Evolutionary conservation across 768 basidiomycete species (phyloP).

Genomic region (Sistotremastrum niveocremeum): DNA sequence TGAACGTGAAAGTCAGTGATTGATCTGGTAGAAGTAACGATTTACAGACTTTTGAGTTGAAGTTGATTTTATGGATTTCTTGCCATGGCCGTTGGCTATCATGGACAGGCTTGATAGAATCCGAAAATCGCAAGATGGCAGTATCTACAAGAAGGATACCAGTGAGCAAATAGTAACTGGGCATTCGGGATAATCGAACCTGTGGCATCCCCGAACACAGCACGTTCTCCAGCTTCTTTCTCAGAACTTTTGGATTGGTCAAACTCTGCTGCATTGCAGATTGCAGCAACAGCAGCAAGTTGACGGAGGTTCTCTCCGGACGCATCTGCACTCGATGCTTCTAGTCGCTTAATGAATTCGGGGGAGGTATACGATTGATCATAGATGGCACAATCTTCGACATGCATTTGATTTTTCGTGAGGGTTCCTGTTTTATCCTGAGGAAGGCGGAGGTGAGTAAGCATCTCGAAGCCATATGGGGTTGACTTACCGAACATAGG

Average conservation of each 20-base stretch:
- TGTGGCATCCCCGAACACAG: constrained; percentile 34
- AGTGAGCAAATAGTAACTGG: too few species aligned
- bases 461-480: too few species aligned
- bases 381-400: constrained; percentile 26
- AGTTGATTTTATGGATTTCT: constrained; percentile 25
- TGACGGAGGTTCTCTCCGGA: too few species aligned
- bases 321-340: too few species aligned
- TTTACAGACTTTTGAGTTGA: constrained; percentile 23
- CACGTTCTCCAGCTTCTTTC: constrained; percentile 16
- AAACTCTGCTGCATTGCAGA: constrained; percentile 47
- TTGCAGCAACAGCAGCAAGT: constrained; percentile 21
- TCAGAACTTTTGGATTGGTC: constrained; percentile 15
- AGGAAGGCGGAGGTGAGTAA: too few species aligned
- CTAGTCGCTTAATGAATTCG: too few species aligned
- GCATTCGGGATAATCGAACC: too few species aligned
- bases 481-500: constrained; percentile 18
- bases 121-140: constrained; percentile 37
- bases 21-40: too few species aligned
- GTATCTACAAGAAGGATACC: constrained; percentile 18
- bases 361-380: too few species aligned
- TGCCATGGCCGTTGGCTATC: constrained; percentile 12
- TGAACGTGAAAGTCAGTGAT: constrained; percentile 1
- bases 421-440: constrained; percentile 48
- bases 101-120: constrained; percentile 12
- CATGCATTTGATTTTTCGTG: constrained; percentile 47